Evolutionary conservation across 1,139 yeast genomes (phyloP).

Genomic region (Oligophagozyma castellii): DNA sequence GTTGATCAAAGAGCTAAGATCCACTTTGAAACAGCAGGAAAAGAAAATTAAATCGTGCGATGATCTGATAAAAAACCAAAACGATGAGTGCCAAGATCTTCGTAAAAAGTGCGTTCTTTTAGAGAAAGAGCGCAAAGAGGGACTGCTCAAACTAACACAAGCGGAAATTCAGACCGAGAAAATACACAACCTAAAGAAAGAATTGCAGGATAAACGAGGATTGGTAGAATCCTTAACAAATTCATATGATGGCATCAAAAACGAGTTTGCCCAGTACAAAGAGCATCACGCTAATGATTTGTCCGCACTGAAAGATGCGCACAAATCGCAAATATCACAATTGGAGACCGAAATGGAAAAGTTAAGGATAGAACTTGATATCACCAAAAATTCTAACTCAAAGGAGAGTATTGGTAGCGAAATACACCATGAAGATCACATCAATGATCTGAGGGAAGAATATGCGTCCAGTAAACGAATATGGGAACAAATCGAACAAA

Average conservation of each 20-base stretch:
- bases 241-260: background rate
- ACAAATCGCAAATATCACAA: conserved; percentile 15
- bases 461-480: conserved; percentile 41
- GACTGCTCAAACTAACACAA: no score
- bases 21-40: conserved; percentile 27
- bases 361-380: conserved; percentile 30
- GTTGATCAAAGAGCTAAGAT: conserved; percentile 47
- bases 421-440: no score
- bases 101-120: no score
- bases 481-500: conserved; percentile 51
- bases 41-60: no score
- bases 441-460: conserved; percentile 14
- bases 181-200: no score
- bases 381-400: no score
- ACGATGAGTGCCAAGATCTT: no score
- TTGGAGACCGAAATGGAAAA: conserved; percentile 33
- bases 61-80: no score
- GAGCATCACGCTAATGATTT: conserved; percentile 4
- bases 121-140: no score
- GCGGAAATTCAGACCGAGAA: no score
- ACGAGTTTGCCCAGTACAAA: background rate
- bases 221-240: conserved; percentile 15
- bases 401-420: no score
- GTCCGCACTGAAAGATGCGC: conserved; percentile 15
- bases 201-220: conserved; percentile 4